Evolutionary conservation across 805 yeast species (phyloP).

Genomic region (Metschnikowia noctiluminum): DNA sequence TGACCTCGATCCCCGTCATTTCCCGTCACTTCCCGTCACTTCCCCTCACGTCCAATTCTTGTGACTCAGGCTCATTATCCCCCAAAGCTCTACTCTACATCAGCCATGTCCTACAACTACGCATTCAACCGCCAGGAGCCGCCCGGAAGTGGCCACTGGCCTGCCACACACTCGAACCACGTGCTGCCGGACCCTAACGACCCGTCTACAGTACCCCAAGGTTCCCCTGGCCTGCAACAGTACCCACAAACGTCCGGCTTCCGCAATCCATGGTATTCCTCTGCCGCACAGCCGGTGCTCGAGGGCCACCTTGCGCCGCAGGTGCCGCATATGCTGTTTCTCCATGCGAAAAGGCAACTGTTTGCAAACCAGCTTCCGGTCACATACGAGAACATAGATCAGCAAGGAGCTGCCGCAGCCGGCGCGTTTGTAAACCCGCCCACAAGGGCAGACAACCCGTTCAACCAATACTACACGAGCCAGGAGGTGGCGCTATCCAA

Average conservation of each 20-base stretch:
- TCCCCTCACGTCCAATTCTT: no score
- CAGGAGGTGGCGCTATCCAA: conserved; percentile 33
- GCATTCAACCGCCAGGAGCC: conserved; percentile 36
- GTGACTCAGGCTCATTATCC: no score
- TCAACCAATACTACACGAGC: conserved; percentile 39
- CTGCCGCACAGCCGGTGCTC: conserved; percentile 18
- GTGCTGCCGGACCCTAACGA: conserved; percentile 1
- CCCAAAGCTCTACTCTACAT: background rate
- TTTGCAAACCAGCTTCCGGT: conserved; percentile 47
- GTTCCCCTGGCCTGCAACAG: conserved; percentile 2
- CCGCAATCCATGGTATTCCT: conserved; percentile 43
- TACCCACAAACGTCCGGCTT: conserved; percentile 27
- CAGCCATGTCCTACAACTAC: conserved; percentile 30
- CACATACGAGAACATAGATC: conserved; percentile 44
- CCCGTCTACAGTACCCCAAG: background rate
- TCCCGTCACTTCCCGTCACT: no score
- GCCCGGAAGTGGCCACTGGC: conserved; percentile 3
- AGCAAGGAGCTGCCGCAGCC: conserved; percentile 19
- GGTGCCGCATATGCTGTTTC: conserved; percentile 18
- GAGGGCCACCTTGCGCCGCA: conserved; percentile 8
- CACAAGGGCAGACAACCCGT: conserved; percentile 44
- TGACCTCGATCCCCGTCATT: no score
- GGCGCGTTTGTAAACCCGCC: conserved; percentile 38
- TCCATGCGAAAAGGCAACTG: conserved; percentile 24
- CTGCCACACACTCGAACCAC: background rate